These are phyloP conservation scores for Gaertneriomyces sp. DNA, from an alignment of 192 early-diverging fungal species.

Conservation along the genomic window DNA sequence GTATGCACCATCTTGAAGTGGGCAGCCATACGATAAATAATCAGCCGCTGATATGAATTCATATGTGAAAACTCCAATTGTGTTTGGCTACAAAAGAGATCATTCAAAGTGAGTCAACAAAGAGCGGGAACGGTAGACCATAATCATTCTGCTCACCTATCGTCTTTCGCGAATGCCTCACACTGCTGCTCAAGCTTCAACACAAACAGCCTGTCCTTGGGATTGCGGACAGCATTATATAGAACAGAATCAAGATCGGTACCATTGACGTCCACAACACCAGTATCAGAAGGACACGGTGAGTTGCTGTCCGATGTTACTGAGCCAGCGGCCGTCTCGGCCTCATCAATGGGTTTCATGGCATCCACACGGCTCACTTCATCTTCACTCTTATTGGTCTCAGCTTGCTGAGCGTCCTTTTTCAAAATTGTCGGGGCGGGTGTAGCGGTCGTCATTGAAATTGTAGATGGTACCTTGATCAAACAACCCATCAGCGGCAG, in stretches of 20 bases:
- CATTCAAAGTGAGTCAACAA: neutral
- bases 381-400: too few species aligned
- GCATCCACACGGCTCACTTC: too few species aligned
- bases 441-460: too few species aligned
- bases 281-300: slow-evolving; percentile 14
- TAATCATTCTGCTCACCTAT: slow-evolving; percentile 36
- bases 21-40: slow-evolving; percentile 67
- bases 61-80: slow-evolving; percentile 60
- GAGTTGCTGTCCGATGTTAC: neutral
- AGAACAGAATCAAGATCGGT: slow-evolving; percentile 58
- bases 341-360: too few species aligned
- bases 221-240: slow-evolving; percentile 56
- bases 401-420: too few species aligned
- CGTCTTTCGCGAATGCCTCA: slow-evolving; percentile 54
- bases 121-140: neutral
- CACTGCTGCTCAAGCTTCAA: slow-evolving; percentile 67
- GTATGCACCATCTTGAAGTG: slow-evolving; percentile 65
- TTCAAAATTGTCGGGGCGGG: too few species aligned
- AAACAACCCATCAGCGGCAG: too few species aligned
- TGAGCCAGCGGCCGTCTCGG: too few species aligned
- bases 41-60: slow-evolving; percentile 73
- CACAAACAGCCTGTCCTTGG: slow-evolving; percentile 63
- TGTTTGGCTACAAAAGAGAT: slow-evolving; percentile 36
- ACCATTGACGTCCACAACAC: neutral
- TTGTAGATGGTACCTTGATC: too few species aligned